Conservation (phyloP, 805 yeast genomes). For the Lipomyces kockii region DNA sequence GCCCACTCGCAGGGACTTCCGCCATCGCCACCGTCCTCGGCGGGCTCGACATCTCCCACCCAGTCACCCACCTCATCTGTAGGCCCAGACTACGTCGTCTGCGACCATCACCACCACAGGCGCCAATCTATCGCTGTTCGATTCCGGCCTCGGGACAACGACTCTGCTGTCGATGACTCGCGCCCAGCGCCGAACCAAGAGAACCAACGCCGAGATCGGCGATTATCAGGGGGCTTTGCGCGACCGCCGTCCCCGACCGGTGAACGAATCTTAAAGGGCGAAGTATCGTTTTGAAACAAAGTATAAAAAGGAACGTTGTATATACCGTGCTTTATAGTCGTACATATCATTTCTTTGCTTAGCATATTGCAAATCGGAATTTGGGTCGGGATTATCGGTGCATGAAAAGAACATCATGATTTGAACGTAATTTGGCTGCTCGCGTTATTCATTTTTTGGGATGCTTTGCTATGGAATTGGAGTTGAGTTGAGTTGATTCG, state of each 20-base stretch:
- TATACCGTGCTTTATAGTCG: not conserved
- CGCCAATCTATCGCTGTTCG: slow-evolving; percentile 41
- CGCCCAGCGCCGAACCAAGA: slow-evolving; percentile 17
- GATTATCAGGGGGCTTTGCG: slow-evolving; percentile 32
- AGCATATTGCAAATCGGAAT: not conserved
- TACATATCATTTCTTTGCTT: slow-evolving; percentile 1
- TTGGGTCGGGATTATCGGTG: not conserved
- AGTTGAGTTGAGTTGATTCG: not conserved
- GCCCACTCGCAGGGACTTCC: not conserved
- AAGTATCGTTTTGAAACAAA: slow-evolving; percentile 36
- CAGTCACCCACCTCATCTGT: not conserved
- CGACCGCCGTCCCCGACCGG: slow-evolving; percentile 46
- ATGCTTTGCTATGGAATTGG: not conserved
- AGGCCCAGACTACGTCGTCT: slow-evolving; percentile 17
- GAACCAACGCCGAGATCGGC: slow-evolving; percentile 9
- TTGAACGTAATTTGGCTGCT: not conserved
- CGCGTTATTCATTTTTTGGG: not conserved
- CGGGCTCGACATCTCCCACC: not conserved
- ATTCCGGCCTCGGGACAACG: slow-evolving; percentile 34
- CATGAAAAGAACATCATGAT: not conserved
- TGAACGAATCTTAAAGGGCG: slow-evolving; percentile 46
- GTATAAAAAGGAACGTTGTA: slow-evolving; percentile 6
- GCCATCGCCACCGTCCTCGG: slow-evolving; percentile 10
- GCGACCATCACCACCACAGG: slow-evolving; percentile 42
- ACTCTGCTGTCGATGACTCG: slow-evolving; percentile 4